phyloP scores from a whole-genome alignment of 345 rosid species.

The Excoecaria cochinchinensis region DNA sequence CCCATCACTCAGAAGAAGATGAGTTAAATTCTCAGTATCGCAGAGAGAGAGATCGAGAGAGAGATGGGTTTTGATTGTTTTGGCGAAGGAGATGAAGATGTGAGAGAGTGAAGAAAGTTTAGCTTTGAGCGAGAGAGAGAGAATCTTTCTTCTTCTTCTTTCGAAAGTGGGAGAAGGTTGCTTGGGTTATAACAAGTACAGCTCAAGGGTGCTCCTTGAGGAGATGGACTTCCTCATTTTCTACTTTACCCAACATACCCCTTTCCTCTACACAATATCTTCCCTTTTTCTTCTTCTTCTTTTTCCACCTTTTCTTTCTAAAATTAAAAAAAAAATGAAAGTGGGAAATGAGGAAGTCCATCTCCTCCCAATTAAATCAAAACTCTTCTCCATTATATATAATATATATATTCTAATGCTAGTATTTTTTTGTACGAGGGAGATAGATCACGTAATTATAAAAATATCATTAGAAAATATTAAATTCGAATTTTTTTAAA shows the following conservation, averaged over 20 bases:
- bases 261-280: background rate
- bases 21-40: background rate
- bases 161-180: background rate
- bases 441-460: too few species aligned
- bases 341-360: too few species aligned
- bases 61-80: conserved; percentile 2
- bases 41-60: background rate
- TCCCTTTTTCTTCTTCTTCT: background rate
- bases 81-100: background rate
- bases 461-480: too few species aligned
- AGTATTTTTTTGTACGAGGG: too few species aligned
- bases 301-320: background rate
- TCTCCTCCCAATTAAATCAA: too few species aligned
- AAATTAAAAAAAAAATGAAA: background rate
- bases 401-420: too few species aligned
- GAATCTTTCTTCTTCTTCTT: background rate
- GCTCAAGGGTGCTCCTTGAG: background rate
- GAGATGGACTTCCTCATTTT: background rate
- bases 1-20: conserved; percentile 54
- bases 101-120: background rate
- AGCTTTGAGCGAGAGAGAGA: background rate
- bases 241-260: conserved; percentile 34
- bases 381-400: too few species aligned
- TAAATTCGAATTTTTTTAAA: too few species aligned
- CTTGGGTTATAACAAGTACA: conserved; percentile 23